Base-by-base conservation (phyloP, 73 alveolate species). In the Durusdinium trenchii region DNA sequence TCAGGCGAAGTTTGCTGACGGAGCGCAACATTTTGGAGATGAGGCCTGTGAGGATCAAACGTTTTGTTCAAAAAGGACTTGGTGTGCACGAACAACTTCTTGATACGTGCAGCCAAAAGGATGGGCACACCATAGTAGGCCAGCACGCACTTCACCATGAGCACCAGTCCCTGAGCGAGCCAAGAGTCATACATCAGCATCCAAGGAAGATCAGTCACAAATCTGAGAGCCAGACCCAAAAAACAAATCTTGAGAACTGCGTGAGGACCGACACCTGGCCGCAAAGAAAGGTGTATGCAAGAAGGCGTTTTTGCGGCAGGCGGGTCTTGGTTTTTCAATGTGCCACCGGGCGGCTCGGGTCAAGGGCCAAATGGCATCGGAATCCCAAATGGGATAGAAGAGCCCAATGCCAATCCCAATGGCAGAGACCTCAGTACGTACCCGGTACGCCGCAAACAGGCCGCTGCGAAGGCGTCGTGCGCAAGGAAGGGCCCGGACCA, bases 241-340 rank as follows among this genome's bases (percentile, higher is more conserved):
- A 89, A 51, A 62, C 36, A 46, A 61, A 89, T 61, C 96, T 69
- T 47, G 96, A 89, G 96, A 64, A 89, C 71, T 89, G 96, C 96
- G 83, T 69, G n/a, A 89, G 71, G n/a, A 89, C 96, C 12, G 96
- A 89, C 71, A 89, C 96, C 96, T 89, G 86, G 94, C 94, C n/a
- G 32, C 71, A 48, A 9, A 7, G 73, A 6, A 28, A 20, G 42
- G 5, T 43, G 87, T 54, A 18, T 18, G 18, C 91, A 81, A 79
- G 42, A n/a, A 0, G 73, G 73, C 18, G 7, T 60, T 60, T 1
- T 1, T 76, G 60, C 42, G 69, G 45, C 38, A 38, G 10, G 64
- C 79, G 6, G 9, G 12, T 28, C 42, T 16, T 38, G 28, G 6
- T 38, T 64, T 64, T 28, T 18, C n/a, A 28, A 18, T 38, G 45